Conservation (phyloP, 441 rosid species). For the Populus tomentosa region DNA sequence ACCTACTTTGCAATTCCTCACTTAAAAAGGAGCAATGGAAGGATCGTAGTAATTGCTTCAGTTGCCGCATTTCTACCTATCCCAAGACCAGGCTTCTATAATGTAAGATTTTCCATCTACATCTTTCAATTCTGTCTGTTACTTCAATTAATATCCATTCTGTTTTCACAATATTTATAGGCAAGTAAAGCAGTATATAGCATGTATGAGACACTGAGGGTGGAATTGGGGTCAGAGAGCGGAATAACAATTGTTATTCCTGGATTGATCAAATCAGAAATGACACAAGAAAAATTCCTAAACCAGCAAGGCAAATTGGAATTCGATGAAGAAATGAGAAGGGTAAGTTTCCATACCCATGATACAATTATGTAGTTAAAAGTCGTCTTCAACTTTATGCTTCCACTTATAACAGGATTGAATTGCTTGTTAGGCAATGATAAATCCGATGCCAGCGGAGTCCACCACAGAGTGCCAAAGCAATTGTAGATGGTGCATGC, state of each 20-base stretch:
- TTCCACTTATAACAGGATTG: not conserved
- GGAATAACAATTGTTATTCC: conserved; percentile 46
- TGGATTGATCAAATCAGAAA: conserved; percentile 34
- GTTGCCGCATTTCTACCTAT: conserved; percentile 39
- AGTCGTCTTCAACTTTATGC: not conserved
- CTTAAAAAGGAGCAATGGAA: conserved; percentile 43
- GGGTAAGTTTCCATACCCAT: conserved; percentile 19
- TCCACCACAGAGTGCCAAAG: conserved; percentile 27
- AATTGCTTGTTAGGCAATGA: conserved; percentile 24
- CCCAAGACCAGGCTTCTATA: conserved; percentile 45
- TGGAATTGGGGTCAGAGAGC: conserved; percentile 26
- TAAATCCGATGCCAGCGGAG: conserved; percentile 29
- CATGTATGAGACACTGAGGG: conserved; percentile 35
- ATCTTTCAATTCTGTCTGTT: not conserved
- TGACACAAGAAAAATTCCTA: conserved; percentile 31
- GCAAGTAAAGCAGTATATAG: conserved; percentile 46
- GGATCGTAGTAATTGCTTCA: conserved; percentile 49
- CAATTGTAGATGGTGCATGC: conserved; percentile 39
- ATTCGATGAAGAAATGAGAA: conserved; percentile 32
- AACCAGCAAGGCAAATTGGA: conserved; percentile 30
- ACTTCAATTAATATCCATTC: not conserved
- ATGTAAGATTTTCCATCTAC: conserved; percentile 23
- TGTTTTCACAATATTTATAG: conserved; percentile 11
- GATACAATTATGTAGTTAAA: not conserved
- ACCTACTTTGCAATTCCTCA: conserved; percentile 45